Percentiles rank a stretch among this genome's conserved stretches.
Evolutionary conservation across 805 yeast species (phyloP).

Genomic region (Saccharomycopsis vini): DNA sequence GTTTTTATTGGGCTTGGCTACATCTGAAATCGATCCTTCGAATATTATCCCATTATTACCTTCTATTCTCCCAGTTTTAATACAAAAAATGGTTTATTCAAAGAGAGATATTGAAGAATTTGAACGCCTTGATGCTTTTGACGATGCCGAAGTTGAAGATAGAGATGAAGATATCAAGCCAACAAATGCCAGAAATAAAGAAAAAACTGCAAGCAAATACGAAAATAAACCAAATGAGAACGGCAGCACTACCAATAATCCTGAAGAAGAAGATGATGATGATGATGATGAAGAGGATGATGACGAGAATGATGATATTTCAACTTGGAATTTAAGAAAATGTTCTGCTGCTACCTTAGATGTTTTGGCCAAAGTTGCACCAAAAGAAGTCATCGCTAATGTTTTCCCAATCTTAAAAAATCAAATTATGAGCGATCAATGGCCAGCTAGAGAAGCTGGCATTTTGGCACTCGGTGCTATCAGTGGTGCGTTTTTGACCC

Average conservation of each 20-base stretch:
- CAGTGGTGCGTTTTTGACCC: slow-evolving; percentile 76
- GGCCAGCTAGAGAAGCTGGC: slow-evolving; percentile 92
- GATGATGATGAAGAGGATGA: slow-evolving; percentile 67
- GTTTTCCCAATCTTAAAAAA: slow-evolving; percentile 71
- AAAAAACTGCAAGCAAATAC: slow-evolving; percentile 27
- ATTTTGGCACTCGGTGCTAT: slow-evolving; percentile 93
- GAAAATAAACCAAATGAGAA: slow-evolving; percentile 20
- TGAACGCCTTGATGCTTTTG: slow-evolving; percentile 58
- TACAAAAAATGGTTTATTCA: slow-evolving; percentile 79
- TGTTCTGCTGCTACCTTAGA: slow-evolving; percentile 94
- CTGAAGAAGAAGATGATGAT: slow-evolving; percentile 38
- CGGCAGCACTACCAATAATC: slow-evolving; percentile 15
- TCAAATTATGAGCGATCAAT: slow-evolving; percentile 56
- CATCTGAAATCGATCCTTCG: slow-evolving; percentile 43
- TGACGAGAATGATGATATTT: slow-evolving; percentile 55
- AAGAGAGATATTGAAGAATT: slow-evolving; percentile 67
- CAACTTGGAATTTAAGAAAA: slow-evolving; percentile 86
- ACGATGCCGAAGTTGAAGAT: slow-evolving; percentile 72
- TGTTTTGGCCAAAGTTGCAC: slow-evolving; percentile 57
- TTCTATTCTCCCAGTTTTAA: slow-evolving; percentile 63
- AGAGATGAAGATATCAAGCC: slow-evolving; percentile 85
- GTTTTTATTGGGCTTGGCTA: slow-evolving; percentile 68
- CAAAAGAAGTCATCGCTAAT: slow-evolving; percentile 55
- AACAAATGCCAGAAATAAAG: slow-evolving; percentile 58
- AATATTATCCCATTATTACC: slow-evolving; percentile 48